Base-by-base conservation (phyloP, 495 filamentous ascomycete species). In the Aspergillus campestris region DNA sequence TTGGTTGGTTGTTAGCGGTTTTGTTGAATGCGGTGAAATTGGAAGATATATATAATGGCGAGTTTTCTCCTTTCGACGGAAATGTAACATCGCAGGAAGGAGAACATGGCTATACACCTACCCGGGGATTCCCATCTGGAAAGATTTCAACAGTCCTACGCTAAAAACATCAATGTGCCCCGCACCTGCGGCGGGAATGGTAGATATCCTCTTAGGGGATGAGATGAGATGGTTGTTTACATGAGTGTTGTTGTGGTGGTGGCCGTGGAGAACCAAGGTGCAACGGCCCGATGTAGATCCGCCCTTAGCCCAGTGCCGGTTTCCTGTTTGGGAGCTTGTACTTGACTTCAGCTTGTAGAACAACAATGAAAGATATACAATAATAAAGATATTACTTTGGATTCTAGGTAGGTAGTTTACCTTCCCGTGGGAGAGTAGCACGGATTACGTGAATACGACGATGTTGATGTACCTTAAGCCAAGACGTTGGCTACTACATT, bases 211-310 rank as follows among this genome's bases (percentile, higher is more conserved):
- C 29, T 44, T 12, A 13, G 18, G 32, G 30, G 24, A 38, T 36
- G 36, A 13, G 35, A 10, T 36, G 31, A 13, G 35, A 10, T 36
- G 31, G 15, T 42, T 40, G 34, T 43, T 40, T 39, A 35, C 10
- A 34, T 47, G 48, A 40, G 42, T 28, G 31, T 44, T 48, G 49
- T 37, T 48, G 51, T 59, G 61, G 65, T 68, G 60, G 54, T 39
- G 53, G 31, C 39, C 47, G 41, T 53, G 53, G 55, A 58, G 55
- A 24, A 24, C 18, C 18, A 24, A 56, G 61, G 58, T 55, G 56
- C 55, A 47, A 58, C 67, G 67, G 67, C 53, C 67, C 67, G 67
- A 70, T 57, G 62, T 60, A 69, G 64, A 66, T 67, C 67, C 67
- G 65, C 47, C 37, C 34, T 24, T 24, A 24, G 18, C 4, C n/a